Percentiles rank a stretch among this genome's conserved stretches.
These are phyloP conservation scores for Taiozyma sp. DNA, from an alignment of 1,139 yeast species.

Conservation along the genomic window DNA sequence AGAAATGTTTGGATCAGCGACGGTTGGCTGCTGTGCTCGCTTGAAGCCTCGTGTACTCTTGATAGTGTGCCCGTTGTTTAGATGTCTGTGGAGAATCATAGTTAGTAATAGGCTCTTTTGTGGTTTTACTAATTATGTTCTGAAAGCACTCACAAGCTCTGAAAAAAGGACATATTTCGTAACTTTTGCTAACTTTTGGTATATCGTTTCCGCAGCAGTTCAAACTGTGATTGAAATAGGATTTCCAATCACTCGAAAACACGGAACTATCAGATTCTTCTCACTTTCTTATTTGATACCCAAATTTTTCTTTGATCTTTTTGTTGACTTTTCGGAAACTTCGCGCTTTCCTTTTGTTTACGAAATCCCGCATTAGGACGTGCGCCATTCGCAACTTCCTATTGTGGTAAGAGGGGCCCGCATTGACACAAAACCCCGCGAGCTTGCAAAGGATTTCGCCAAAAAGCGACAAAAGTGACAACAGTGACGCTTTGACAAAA, in stretches of 20 bases:
- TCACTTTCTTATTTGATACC: neutral
- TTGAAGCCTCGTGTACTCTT: conserved; percentile 53
- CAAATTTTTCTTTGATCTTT: neutral
- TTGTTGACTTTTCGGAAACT: neutral
- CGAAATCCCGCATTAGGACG: neutral
- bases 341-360: neutral
- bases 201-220: neutral
- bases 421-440: neutral
- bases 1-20: conserved; percentile 14
- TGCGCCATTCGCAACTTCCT: neutral
- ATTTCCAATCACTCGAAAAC: neutral
- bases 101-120: conserved; percentile 2
- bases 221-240: neutral
- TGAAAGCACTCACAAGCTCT: conserved; percentile 35
- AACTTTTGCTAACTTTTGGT: neutral
- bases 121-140: neutral
- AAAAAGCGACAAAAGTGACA: neutral
- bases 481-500: no score
- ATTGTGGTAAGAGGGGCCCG: neutral
- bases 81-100: conserved; percentile 13
- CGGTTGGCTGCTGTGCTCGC: conserved; percentile 14
- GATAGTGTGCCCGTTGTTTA: conserved; percentile 47
- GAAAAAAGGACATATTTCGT: conserved; percentile 44
- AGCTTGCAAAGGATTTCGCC: neutral
- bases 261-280: neutral